Conservation (phyloP, 202 grass and related monocot genomes). For the Hordeum pubiflorum region DNA sequence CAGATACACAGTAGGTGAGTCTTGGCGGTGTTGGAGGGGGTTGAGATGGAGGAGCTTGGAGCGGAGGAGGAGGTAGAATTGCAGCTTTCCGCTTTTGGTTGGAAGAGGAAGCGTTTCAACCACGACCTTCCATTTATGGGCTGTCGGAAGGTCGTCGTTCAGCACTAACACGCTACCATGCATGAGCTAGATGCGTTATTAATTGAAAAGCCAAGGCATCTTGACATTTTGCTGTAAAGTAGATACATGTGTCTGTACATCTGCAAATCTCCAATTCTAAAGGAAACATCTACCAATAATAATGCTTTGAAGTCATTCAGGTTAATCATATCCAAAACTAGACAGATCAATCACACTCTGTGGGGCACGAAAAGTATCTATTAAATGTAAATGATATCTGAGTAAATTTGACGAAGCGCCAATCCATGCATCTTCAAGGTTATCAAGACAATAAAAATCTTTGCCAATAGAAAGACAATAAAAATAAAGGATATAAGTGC, state of each 20-base stretch:
- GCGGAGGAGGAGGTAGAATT: neutral
- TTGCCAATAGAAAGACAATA: neutral
- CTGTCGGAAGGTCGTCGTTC: neutral
- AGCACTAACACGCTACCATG: neutral
- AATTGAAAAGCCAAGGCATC: neutral
- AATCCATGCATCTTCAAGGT: neutral
- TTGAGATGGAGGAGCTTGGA: neutral
- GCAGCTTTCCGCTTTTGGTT: neutral
- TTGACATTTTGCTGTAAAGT: neutral
- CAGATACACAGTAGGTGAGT: neutral
- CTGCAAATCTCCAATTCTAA: neutral
- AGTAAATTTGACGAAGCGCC: neutral
- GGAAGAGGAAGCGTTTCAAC: neutral
- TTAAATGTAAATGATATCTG: neutral
- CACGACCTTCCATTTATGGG: neutral
- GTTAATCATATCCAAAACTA: neutral
- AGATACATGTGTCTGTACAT: neutral
- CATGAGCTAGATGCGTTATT: neutral
- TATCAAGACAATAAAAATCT: neutral
- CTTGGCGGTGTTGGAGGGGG: neutral
- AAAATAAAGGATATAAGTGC: neutral
- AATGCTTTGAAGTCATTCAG: neutral
- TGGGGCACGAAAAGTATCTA: neutral
- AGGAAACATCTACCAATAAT: neutral
- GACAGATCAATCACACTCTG: neutral